Evolutionary conservation across 108 stramenopile species (phyloP).

Genomic region (Skeletonema potamos): DNA sequence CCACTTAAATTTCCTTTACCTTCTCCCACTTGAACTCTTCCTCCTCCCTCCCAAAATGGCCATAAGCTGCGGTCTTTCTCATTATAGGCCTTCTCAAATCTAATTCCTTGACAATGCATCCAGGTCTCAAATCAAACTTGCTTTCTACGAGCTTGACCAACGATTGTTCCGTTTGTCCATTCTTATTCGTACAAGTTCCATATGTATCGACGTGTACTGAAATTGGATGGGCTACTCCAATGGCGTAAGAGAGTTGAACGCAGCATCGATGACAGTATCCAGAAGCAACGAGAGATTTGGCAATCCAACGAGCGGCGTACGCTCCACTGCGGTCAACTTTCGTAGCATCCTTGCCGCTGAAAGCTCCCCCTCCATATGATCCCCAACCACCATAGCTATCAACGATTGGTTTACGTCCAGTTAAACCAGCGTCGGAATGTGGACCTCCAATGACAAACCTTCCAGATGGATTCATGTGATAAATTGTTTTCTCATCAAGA

Average conservation of each 20-base stretch:
- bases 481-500: conserved; percentile 96
- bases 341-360: conserved; percentile 96
- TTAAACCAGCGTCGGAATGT: conserved; percentile 97
- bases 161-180: conserved; percentile 90
- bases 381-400: conserved; percentile 99
- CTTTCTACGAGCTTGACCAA: conserved; percentile 89
- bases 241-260: conserved; percentile 96
- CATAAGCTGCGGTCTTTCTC: conserved; percentile 97
- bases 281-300: conserved; percentile 92
- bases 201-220: conserved; percentile 92
- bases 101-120: conserved; percentile 95
- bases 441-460: conserved; percentile 97
- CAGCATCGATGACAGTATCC: conserved; percentile 87
- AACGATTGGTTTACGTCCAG: conserved; percentile 96
- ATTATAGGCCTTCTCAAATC: conserved; percentile 90
- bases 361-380: conserved; percentile 95
- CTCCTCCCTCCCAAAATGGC: conserved; percentile 97
- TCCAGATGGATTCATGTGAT: conserved; percentile 93
- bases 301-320: conserved; percentile 96
- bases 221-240: conserved; percentile 90
- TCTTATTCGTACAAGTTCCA: conserved; percentile 86
- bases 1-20: conserved; percentile 61
- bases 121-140: conserved; percentile 96
- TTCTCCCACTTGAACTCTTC: conserved; percentile 97
- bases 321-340: conserved; percentile 95